A percentile compares a stretch with the other conserved stretches of the same genome.
Evolutionary conservation across 108 stramenopile genomes (phyloP).

Genomic region (Pseudonitzschia multistriata): DNA sequence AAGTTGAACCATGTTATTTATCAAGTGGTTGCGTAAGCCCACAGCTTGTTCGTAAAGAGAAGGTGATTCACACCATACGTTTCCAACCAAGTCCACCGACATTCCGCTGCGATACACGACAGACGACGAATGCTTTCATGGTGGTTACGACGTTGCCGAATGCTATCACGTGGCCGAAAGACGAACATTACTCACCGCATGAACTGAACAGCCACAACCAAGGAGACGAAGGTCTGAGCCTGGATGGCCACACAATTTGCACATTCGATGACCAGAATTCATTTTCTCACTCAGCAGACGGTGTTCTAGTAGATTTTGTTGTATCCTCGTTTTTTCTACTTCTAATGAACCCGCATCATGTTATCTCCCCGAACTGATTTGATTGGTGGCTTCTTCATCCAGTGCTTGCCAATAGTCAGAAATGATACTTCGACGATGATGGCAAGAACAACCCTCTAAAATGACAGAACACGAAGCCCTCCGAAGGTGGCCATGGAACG

Average conservation of each 20-base stretch:
- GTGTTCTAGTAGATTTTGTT: not conserved
- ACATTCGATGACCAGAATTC: slow-evolving; percentile 1
- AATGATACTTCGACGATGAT: no score
- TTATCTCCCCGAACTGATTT: not conserved
- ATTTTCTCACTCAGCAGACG: not conserved
- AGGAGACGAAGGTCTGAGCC: slow-evolving; percentile 53
- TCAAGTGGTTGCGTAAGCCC: not conserved
- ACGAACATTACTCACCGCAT: slow-evolving; percentile 62
- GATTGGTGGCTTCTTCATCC: not conserved
- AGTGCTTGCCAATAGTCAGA: no score
- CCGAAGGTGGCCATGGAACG: not conserved
- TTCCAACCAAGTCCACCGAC: not conserved
- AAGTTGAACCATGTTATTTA: not conserved
- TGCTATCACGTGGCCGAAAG: not conserved
- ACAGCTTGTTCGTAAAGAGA: not conserved
- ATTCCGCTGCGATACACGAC: not conserved
- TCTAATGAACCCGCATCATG: not conserved
- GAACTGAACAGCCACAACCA: slow-evolving; percentile 64
- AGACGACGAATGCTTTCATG: not conserved
- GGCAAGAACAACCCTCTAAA: no score
- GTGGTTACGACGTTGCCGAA: not conserved
- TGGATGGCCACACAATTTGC: slow-evolving; percentile 35
- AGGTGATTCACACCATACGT: not conserved
- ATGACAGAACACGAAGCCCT: not conserved
- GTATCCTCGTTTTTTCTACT: not conserved